Conservation (phyloP, 257 asterid species). For the Echium plantagineum region DNA sequence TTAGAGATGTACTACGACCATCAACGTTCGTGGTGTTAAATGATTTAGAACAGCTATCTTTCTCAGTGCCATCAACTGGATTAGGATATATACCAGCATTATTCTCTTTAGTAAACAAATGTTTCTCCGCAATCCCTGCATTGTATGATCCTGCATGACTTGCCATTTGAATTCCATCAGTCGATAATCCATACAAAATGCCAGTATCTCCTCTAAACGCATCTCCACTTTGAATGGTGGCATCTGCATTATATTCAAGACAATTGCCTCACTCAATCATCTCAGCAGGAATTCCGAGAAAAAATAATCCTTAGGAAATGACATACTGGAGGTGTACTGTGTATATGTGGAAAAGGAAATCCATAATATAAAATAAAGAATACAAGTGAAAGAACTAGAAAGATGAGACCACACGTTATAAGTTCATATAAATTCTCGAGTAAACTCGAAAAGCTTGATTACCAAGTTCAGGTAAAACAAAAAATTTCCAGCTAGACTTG, state of each 20-base stretch:
- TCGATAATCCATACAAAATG: conserved; percentile 24
- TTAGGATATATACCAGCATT: conserved; percentile 25
- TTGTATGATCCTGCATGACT: conserved; percentile 16
- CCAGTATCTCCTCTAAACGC: conserved; percentile 24
- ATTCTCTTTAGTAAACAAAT: conserved; percentile 10
- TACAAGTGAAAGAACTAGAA: not conserved
- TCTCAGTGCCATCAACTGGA: conserved; percentile 23
- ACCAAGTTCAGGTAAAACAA: too few relatives aligned
- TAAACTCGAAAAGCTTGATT: not conserved
- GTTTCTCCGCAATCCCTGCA: conserved; percentile 24
- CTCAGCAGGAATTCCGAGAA: not conserved
- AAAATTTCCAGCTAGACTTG: too few relatives aligned
- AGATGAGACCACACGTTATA: not conserved
- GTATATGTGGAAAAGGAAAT: not conserved
- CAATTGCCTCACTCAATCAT: not conserved
- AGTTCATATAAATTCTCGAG: not conserved
- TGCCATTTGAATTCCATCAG: conserved; percentile 28
- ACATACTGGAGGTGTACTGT: not conserved
- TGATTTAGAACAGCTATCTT: conserved; percentile 21
- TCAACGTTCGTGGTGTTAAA: conserved; percentile 21
- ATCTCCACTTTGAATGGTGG: conserved; percentile 21
- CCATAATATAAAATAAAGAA: not conserved
- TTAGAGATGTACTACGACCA: conserved; percentile 13
- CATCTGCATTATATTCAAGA: conserved; percentile 21
- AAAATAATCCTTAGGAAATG: not conserved